phyloP scores from a whole-genome alignment of 441 rosid species.

The Francoa sonchifolia region DNA sequence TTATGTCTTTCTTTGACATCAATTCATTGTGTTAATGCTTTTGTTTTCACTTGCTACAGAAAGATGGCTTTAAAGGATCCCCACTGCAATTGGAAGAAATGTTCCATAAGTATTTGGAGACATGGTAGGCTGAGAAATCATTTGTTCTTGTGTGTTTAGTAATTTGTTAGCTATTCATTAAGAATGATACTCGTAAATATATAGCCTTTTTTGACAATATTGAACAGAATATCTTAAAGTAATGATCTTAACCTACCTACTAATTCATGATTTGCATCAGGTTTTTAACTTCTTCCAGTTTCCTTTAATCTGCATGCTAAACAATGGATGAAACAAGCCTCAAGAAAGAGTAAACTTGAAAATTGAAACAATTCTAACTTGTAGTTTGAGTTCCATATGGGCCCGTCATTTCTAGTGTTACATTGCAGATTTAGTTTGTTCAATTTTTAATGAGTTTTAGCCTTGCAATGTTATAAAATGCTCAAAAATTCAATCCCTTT shows the following conservation, averaged over 20 bases:
- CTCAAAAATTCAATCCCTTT: too few species aligned
- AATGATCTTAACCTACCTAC: neutral
- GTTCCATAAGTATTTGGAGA: neutral
- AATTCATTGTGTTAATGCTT: too few species aligned
- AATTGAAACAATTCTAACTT: too few species aligned
- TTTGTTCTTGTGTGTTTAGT: neutral
- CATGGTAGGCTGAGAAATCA: neutral
- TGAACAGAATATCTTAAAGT: neutral
- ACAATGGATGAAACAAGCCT: too few species aligned
- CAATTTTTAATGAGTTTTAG: too few species aligned
- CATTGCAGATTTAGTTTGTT: conserved; percentile 14
- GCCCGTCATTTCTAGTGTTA: too few species aligned
- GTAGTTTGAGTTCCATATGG: too few species aligned
- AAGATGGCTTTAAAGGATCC: neutral
- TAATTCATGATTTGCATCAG: neutral
- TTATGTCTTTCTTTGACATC: too few species aligned
- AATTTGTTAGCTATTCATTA: neutral
- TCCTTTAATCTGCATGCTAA: too few species aligned
- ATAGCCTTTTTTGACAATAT: neutral
- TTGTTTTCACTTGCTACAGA: neutral
- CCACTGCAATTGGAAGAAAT: neutral
- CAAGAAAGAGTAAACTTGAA: too few species aligned
- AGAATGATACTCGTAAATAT: neutral
- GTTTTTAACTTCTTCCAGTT: too few species aligned
- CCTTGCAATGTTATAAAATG: too few species aligned